Evolutionary conservation across 2,329 filamentous ascomycete genomes (phyloP).

Genomic region (Tolypocladium cylindrosporum): DNA sequence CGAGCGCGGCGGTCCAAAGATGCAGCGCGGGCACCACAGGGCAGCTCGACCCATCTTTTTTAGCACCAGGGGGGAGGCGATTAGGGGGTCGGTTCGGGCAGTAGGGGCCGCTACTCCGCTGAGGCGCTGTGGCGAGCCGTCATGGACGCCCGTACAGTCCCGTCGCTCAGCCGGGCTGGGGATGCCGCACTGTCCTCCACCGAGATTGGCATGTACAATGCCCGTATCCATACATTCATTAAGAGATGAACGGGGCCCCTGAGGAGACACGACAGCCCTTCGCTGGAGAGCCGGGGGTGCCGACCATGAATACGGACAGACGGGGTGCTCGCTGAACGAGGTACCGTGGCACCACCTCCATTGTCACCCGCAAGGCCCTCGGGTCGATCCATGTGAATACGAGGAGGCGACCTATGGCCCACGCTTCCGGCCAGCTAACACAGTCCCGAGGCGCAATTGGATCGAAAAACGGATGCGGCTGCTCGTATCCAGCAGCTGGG

Average conservation of each 20-base stretch:
- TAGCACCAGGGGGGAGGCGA: background rate
- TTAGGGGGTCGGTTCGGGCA: background rate
- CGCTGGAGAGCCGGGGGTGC: background rate
- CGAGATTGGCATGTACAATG: too few species aligned
- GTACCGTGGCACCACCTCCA: background rate
- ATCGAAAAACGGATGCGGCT: background rate
- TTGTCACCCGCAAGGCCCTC: background rate
- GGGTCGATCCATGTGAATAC: background rate
- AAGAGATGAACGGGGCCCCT: background rate
- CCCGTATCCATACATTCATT: background rate
- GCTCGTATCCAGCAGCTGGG: conserved; percentile 1
- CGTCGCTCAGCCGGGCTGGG: background rate
- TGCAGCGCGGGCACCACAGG: background rate
- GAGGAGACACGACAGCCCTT: background rate
- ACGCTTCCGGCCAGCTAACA: background rate
- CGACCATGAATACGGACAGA: background rate
- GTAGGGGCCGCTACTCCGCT: background rate
- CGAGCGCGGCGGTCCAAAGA: conserved; percentile 2
- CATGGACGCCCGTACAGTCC: background rate
- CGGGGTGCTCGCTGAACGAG: background rate
- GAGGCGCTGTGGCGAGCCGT: background rate
- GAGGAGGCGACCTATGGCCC: background rate
- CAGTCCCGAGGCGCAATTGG: background rate
- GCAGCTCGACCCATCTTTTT: background rate
- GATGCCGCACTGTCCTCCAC: background rate